Base-by-base conservation (phyloP, 768 basidiomycete species). In the Leccinum rimulosum region DNA sequence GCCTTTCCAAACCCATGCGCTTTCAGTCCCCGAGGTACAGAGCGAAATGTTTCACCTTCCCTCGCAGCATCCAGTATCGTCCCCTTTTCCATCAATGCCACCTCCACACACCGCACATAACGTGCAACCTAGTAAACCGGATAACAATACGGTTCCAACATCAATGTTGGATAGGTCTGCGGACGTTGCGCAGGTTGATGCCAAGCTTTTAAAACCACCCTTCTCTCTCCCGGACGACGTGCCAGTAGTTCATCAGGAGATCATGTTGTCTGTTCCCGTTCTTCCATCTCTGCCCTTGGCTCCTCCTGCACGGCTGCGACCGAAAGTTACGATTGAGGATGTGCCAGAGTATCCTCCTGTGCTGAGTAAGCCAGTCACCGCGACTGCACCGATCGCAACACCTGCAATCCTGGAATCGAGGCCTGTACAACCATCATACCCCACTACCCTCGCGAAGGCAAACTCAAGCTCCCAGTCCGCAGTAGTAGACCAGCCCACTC, bases 281-380 rank as follows among this genome's bases (percentile, higher is more conserved):
- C 35, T 56, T 49, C 57, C 67, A 4, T 47, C 56, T n/a, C 63
- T 62, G 25, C 53, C 63, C 19, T 57, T 52, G 10, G 51, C 52
- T 19, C 52, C 58, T 25, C 27, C 48, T 49, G 52, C 60, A 45
- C 59, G 51, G 52, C 15, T 54, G 28, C 69, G 72, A 57, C 64
- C 64, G 31, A 74, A 66, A 55, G 69, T 66, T 53, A 71, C 68
- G 5, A 43, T 73, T 6, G 72, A 74, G 55, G 69, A 73, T 51
- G 65, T 66, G 10, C 52, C 65, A 50, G 72, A 73, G 53, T 66
- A 70, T 52, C 57, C 59, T 9, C 64, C 63, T 3, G 45, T 61
- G 54, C 47, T 30, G 8, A 52, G 50, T 27, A 73, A 64, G 53
- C 45, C 59, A 25, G 57, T 53, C 5, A 35, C 60, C 8, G 8